Evolutionary conservation across 1,139 yeast genomes (phyloP), one percentile per base, ranked within the genome.

Genomic region (Kodamaea ohmeri): DNA sequence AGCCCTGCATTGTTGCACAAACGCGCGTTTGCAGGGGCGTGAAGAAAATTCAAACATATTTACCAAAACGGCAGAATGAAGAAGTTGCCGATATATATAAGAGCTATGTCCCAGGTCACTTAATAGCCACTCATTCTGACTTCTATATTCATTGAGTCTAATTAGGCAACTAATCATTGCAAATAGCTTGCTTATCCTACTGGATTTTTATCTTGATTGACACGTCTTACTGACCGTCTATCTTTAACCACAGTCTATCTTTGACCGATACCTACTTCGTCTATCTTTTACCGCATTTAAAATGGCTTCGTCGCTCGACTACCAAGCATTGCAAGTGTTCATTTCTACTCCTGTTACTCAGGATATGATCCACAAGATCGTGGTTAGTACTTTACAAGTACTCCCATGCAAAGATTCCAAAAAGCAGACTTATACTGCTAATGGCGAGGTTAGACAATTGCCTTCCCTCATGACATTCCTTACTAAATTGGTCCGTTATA

Each of bases 401-500:
- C 65, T 80, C 35, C 83, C 83, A 34, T 78, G 84, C 55, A 56
- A 60, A 41, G 66, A 62, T 37, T 56, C 64, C 36, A 59, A 59
- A 39, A 45, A 44, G 32, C 58, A 64, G 11, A 51, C 65, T 24
- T 64, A 69, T 48, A 43, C 55, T 16, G 51, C 50, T 13, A 47
- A 52, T 34, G 51, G 53, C 38, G 60, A 57, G 40, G 56, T 63
- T 21, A 67, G 63, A 46, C 68, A 65, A 46, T 67, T 80, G 41
- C 92, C 92, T 14, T 81, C 89, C 8, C 67, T 84, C 48, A 80
- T 78, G 83, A 79, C 86, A 1, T 84, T 83, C 61, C 78, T 84
- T 52, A 74, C 83, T 43, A 78, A 72, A 52, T 65, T 84, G 54
- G 87, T 83, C 33, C 73, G 83, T 52, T 76, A 80, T 61, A 80